Evolutionary conservation across 139 green algal genomes (phyloP), one percentile per base, ranked within the genome.

Genomic region (Picochlorum costavermella): DNA sequence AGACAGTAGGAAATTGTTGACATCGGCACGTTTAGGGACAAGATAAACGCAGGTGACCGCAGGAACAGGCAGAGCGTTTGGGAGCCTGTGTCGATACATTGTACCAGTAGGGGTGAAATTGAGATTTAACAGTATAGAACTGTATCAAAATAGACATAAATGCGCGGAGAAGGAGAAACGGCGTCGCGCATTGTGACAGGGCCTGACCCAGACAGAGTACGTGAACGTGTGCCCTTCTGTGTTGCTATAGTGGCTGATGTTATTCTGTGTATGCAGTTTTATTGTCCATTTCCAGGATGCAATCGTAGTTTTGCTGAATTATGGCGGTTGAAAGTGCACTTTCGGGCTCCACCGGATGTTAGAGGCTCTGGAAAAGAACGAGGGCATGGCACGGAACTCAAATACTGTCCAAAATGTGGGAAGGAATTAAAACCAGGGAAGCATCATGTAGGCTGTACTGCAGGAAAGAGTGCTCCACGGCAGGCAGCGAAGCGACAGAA

Each of bases 291-390:
- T 62, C 63, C 61, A n/a, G 84, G 84, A 3, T 95, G 87, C 76
- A 92, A 84, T 53, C 80, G 87, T 30, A 84, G 68, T 26, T 95
- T 95, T 46, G 86, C 84, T 0, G 87, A 95, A 67, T 78, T 95
- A 1, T 95, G 87, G 73, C 53, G 73, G n/a, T 57, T 77, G n/a
- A 79, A 90, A 56, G 84, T 92, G 1, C 87, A 92, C 64, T 89
- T 86, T 70, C 72, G 84, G 29, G 80, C 87, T 23, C 76, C 84
- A 2, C 87, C 87, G 6, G 87, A 95, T 57, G 81, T 91, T 17
- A 69, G 87, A 29, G 87, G 87, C 51, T 83, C 66, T 26, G 87
- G 87, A 48, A 90, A 89, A 68, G 87, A 95, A 72, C 74, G 87
- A 6, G 87, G 87, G 13, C 87, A 95, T 60, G 87, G 87, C 23